phyloP scores from a whole-genome alignment of 352 stramenopile genomes.

The Phytophthora pistaciae region DNA sequence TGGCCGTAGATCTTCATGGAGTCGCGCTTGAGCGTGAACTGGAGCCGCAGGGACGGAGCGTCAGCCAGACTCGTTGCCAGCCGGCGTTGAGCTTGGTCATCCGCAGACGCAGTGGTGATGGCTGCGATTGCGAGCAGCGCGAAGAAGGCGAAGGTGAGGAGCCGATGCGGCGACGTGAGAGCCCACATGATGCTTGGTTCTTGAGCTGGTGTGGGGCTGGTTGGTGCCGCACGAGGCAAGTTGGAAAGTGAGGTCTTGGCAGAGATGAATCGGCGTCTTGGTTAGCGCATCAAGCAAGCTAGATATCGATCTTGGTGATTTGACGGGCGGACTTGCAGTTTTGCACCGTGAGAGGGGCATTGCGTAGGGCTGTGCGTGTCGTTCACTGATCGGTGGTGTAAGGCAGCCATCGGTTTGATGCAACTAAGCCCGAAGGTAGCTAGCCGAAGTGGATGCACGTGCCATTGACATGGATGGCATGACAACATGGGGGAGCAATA shows the following conservation, averaged over 20 bases:
- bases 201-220: background rate
- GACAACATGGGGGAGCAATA: background rate
- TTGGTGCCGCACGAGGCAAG: background rate
- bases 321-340: constrained; percentile 4
- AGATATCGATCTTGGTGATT: background rate
- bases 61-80: constrained; percentile 19
- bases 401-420: background rate
- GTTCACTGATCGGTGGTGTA: background rate
- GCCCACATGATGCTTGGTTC: background rate
- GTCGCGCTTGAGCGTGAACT: constrained; percentile 33
- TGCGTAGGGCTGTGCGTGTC: background rate
- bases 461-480: background rate
- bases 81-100: background rate
- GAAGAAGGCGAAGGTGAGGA: background rate
- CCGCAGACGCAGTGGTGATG: background rate
- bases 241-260: constrained; percentile 10
- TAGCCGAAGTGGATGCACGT: constrained; percentile 4
- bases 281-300: background rate
- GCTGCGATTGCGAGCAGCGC: constrained; percentile 3
- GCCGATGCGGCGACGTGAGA: background rate
- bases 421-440: background rate
- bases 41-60: constrained; percentile 29
- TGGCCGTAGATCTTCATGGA: constrained; percentile 38
- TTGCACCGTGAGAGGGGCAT: constrained; percentile 1
- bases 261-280: background rate